Conservation (phyloP, 1,284 basidiomycete species). For the Cryptococcus deneoformans region DNA sequence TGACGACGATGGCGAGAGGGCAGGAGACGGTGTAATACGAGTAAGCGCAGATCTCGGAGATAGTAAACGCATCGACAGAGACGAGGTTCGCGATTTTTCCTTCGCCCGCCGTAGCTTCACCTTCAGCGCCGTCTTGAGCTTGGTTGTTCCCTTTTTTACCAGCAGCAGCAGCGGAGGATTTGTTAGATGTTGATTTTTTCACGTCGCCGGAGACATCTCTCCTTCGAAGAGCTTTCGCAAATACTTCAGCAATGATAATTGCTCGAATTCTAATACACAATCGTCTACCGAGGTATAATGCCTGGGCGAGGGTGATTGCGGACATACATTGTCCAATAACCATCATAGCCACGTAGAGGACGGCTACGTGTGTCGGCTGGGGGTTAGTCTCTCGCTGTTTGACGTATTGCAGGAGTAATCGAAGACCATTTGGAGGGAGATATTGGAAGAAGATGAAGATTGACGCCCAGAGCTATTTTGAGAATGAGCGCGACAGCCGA, state of each 20-base stretch:
- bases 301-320: constrained; percentile 49
- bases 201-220: constrained; percentile 50
- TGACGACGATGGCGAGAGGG: constrained; percentile 52
- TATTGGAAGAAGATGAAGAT: constrained; percentile 51
- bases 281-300: constrained; percentile 53
- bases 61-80: constrained; percentile 55
- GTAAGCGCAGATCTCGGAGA: constrained; percentile 47
- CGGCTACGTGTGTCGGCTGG: constrained; percentile 52
- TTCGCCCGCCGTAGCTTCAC: constrained; percentile 43
- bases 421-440: constrained; percentile 53
- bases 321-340: constrained; percentile 50
- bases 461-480: constrained; percentile 46
- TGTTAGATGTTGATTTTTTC: constrained; percentile 18
- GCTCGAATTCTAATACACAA: constrained; percentile 51
- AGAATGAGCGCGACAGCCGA: background rate
- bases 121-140: constrained; percentile 13
- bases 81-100: constrained; percentile 58
- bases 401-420: constrained; percentile 53
- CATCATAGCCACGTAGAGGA: constrained; percentile 55
- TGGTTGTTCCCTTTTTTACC: constrained; percentile 22
- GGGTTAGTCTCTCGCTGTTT: constrained; percentile 32
- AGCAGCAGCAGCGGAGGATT: background rate
- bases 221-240: constrained; percentile 56
- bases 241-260: constrained; percentile 56
- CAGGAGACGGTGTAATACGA: constrained; percentile 42